Base-by-base conservation (phyloP, 768 basidiomycete genomes). In the Pleurotus pulmonarius region DNA sequence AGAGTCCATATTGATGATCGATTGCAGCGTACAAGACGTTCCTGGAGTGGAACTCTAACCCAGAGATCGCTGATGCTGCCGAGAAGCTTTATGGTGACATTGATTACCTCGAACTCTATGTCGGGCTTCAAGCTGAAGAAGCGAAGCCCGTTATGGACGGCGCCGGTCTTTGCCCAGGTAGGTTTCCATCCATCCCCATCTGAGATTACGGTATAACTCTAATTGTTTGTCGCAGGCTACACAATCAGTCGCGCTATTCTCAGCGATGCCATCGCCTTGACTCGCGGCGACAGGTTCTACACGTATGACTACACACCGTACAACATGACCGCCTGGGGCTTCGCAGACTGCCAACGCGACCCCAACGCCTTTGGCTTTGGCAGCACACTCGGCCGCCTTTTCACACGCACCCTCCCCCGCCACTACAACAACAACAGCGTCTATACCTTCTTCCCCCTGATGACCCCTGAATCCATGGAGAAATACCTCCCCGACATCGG, bases 371-470 rank as follows among this genome's bases (percentile, higher is more conserved):
- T 83, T 57, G 90, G 90, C 24, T 88, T 87, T 60, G 90, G 90
- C 18, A 87, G 86, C 67, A 87, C 81, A 11, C 80, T 92, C 40
- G 90, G 87, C 5, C 81, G 86, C 34, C 78, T 93, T 29, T 72
- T 93, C 69, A 73, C 91, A 48, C 88, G 92, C 46, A 83, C 82
- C 16, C 77, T 93, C 1, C 90, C 92, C 1, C 70, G 83, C 48
- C 72, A 90, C 64, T 93, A 78, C 70, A 77, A 79, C 0, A 78
- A 81, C 61, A 83, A 87, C 66, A 89, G 87, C 58, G 72, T 82
- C 46, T 93, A 90, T 65, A 84, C 92, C 3, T 92, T 89, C 82
- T 93, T 92, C 85, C 88, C 92, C n/a, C 75, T 93, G 44, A 86
- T 92, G 84, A 88, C 86, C 0, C 92, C 91, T 3, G 73, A 77